Percentiles rank a stretch among this genome's conserved stretches.
Evolutionary conservation across 2,329 filamentous ascomycete species (phyloP).

Genomic region (Xylariales sp.): DNA sequence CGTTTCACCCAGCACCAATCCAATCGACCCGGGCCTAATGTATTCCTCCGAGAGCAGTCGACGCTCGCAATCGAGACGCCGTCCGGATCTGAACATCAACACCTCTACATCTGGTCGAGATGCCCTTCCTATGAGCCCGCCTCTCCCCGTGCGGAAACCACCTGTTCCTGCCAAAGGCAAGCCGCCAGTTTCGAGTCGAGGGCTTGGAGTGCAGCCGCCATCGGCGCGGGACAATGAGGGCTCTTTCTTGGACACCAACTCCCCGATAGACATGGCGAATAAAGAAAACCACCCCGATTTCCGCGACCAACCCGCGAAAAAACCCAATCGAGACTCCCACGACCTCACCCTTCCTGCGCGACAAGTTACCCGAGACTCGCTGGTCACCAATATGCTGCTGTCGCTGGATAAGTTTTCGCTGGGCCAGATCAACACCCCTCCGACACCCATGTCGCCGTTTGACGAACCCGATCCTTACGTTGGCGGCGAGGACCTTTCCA

Average conservation of each 20-base stretch:
- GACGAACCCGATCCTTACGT: conserved; percentile 29
- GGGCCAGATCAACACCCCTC: conserved; percentile 34
- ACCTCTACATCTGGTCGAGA: conserved; percentile 19
- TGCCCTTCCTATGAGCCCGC: conserved; percentile 23
- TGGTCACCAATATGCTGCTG: conserved; percentile 92
- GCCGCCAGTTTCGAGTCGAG: conserved; percentile 26
- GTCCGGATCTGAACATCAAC: conserved; percentile 33
- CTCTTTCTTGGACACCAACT: conserved; percentile 24
- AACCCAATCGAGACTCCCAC: conserved; percentile 60
- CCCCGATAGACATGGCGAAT: conserved; percentile 14
- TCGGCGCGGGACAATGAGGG: conserved; percentile 21
- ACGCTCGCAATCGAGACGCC: conserved; percentile 22
- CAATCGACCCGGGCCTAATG: conserved; percentile 11
- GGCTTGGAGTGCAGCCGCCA: conserved; percentile 22
- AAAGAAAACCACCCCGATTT: conserved; percentile 24
- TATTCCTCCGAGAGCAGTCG: conserved; percentile 22
- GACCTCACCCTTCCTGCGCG: conserved; percentile 77
- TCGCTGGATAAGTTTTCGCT: conserved; percentile 82
- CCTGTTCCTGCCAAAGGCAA: conserved; percentile 24
- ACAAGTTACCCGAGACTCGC: conserved; percentile 78
- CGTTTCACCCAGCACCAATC: no score
- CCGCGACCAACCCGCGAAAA: conserved; percentile 20
- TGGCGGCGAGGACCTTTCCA: conserved; percentile 19
- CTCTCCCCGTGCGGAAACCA: conserved; percentile 19
- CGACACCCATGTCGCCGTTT: conserved; percentile 21